Percentiles rank a stretch among this genome's conserved stretches.
phyloP scores from a whole-genome alignment of 768 basidiomycete species.

The Mycena floridula region DNA sequence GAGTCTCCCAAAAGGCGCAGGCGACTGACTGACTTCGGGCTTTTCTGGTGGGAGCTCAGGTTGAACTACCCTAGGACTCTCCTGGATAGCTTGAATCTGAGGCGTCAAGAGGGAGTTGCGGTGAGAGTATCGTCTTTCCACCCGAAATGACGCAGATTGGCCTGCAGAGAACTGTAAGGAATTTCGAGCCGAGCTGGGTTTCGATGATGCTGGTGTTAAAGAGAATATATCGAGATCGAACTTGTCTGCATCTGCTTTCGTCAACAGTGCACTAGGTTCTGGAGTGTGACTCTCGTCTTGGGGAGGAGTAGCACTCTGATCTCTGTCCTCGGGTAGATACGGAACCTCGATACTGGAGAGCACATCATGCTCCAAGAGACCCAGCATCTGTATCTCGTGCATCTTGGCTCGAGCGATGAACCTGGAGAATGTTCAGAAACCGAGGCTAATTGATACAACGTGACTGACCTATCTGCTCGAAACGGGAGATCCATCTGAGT shows the following conservation, averaged over 20 bases:
- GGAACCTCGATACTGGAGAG: conserved; percentile 87
- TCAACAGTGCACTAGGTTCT: conserved; percentile 18
- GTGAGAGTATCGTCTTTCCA: conserved; percentile 40
- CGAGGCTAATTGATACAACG: neutral
- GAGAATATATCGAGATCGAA: conserved; percentile 72
- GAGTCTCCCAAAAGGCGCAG: conserved; percentile 23
- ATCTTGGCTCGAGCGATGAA: conserved; percentile 94
- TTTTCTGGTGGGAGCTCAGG: conserved; percentile 48
- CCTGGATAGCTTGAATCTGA: conserved; percentile 62
- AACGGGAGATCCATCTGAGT: conserved; percentile 82
- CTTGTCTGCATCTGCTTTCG: conserved; percentile 57
- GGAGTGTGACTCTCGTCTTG: conserved; percentile 28
- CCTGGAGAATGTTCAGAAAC: conserved; percentile 31
- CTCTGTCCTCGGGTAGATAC: conserved; percentile 46
- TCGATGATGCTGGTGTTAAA: conserved; percentile 32
- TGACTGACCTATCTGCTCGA: conserved; percentile 60
- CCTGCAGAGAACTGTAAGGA: neutral
- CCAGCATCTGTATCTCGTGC: conserved; percentile 95
- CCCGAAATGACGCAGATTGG: neutral
- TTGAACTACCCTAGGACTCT: conserved; percentile 51
- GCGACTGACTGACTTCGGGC: conserved; percentile 14
- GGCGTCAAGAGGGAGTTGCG: conserved; percentile 42
- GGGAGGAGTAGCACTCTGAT: conserved; percentile 23
- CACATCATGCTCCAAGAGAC: conserved; percentile 86
- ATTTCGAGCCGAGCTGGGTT: conserved; percentile 1